Conservation (phyloP, 2,329 filamentous ascomycete species). For the Fusarium albosuccineum region DNA sequence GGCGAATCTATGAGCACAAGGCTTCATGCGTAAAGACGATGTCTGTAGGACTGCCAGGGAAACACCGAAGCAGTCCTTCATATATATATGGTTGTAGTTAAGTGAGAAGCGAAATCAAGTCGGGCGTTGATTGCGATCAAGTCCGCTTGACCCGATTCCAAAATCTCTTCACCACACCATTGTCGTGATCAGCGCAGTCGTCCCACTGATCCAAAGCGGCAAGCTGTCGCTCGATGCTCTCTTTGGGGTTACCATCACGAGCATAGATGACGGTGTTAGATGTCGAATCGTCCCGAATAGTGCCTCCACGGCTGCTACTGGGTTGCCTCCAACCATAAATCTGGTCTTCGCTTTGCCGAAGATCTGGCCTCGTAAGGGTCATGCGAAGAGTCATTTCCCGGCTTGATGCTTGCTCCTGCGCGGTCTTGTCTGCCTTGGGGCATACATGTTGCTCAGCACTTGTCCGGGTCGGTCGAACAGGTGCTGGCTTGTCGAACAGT, state of each 20-base stretch:
- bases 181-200: conserved; percentile 53
- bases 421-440: conserved; percentile 56
- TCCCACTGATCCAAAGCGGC: conserved; percentile 66
- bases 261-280: conserved; percentile 39
- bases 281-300: conserved; percentile 50
- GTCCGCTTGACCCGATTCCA: conserved; percentile 72
- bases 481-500: conserved; percentile 56
- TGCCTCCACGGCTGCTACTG: conserved; percentile 59
- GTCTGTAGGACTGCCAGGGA: not conserved
- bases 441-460: conserved; percentile 45
- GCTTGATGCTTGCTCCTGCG: conserved; percentile 68
- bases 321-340: conserved; percentile 76
- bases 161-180: conserved; percentile 70
- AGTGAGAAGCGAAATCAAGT: not conserved
- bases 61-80: not conserved
- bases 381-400: conserved; percentile 96
- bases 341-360: conserved; percentile 80
- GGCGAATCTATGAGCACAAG: not conserved
- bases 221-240: conserved; percentile 67
- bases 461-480: conserved; percentile 47
- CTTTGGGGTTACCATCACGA: conserved; percentile 58
- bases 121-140: conserved; percentile 26
- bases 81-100: not conserved
- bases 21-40: not conserved
- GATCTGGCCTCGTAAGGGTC: conserved; percentile 91